phyloP scores from a whole-genome alignment of 2,329 filamentous ascomycete genomes.

The Colletotrichum sp. region DNA sequence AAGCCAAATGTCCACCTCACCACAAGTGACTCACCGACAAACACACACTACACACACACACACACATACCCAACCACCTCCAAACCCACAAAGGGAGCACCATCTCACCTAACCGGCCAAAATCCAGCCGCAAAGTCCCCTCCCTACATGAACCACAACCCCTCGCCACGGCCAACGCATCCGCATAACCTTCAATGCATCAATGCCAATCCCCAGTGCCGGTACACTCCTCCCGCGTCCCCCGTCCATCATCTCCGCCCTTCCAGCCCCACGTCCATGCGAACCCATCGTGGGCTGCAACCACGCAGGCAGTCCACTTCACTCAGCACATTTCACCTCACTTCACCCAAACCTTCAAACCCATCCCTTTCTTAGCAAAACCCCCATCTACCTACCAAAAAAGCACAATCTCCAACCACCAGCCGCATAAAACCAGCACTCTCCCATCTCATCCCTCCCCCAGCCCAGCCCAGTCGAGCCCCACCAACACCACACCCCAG shows the following conservation, averaged over 20 bases:
- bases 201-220: not conserved
- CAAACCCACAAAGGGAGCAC: not conserved
- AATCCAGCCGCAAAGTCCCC: not conserved
- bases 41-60: not conserved
- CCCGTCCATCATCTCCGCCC: not conserved
- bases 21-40: not conserved
- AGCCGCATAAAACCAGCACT: not conserved
- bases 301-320: not conserved
- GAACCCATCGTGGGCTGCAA: not conserved
- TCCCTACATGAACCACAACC: not conserved
- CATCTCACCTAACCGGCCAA: not conserved
- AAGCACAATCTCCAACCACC: not conserved
- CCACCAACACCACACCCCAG: not conserved
- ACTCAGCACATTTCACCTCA: not conserved
- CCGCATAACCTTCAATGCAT: not conserved
- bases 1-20: not conserved
- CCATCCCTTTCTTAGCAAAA: too few relatives aligned
- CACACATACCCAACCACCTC: not conserved
- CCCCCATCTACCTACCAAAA: not conserved
- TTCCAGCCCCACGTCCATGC: not conserved
- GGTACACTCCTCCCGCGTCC: not conserved
- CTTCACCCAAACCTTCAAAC: not conserved
- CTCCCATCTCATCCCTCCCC: not conserved
- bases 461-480: not conserved
- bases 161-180: not conserved